Evolutionary conservation across 2,329 filamentous ascomycete species (phyloP).

Genomic region (Colletotrichum cereale): DNA sequence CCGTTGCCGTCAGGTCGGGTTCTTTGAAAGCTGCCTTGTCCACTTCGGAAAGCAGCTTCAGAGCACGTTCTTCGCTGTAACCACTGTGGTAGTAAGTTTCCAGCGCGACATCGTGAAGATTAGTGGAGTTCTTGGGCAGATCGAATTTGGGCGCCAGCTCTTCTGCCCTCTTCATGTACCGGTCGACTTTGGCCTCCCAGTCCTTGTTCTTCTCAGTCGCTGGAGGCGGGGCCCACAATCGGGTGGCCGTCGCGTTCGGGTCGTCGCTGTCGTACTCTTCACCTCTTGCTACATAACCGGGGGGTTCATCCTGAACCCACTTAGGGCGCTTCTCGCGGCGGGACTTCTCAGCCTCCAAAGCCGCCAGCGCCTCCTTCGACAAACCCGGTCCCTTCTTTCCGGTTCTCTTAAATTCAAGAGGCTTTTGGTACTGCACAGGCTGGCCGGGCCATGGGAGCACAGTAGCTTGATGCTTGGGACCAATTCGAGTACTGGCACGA

Average conservation of each 20-base stretch:
- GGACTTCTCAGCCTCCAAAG: constrained; percentile 84
- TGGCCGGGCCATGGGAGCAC: constrained; percentile 88
- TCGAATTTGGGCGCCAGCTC: constrained; percentile 74
- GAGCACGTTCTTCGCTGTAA: constrained; percentile 78
- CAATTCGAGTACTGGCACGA: constrained; percentile 90
- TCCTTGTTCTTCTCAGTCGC: constrained; percentile 73
- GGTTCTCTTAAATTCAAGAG: constrained; percentile 85
- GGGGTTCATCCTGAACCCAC: constrained; percentile 92
- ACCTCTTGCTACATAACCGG: constrained; percentile 86
- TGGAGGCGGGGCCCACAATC: constrained; percentile 83
- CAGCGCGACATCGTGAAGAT: constrained; percentile 87
- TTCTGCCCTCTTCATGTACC: constrained; percentile 81
- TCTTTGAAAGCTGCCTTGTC: constrained; percentile 84
- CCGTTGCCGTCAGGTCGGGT: constrained; percentile 80
- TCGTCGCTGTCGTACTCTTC: constrained; percentile 81
- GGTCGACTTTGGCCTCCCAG: constrained; percentile 64
- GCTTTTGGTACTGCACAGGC: constrained; percentile 91
- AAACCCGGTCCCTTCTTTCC: constrained; percentile 82
- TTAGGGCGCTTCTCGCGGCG: constrained; percentile 86
- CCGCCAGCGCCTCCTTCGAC: constrained; percentile 83
- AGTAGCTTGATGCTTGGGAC: constrained; percentile 90
- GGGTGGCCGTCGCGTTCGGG: constrained; percentile 78
- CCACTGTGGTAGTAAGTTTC: constrained; percentile 78
- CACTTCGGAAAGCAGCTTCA: constrained; percentile 76
- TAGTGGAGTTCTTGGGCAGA: constrained; percentile 83